These are phyloP conservation scores for Coemansia pectinata DNA, from an alignment of 192 early-diverging fungal genomes.

Conservation along the genomic window DNA sequence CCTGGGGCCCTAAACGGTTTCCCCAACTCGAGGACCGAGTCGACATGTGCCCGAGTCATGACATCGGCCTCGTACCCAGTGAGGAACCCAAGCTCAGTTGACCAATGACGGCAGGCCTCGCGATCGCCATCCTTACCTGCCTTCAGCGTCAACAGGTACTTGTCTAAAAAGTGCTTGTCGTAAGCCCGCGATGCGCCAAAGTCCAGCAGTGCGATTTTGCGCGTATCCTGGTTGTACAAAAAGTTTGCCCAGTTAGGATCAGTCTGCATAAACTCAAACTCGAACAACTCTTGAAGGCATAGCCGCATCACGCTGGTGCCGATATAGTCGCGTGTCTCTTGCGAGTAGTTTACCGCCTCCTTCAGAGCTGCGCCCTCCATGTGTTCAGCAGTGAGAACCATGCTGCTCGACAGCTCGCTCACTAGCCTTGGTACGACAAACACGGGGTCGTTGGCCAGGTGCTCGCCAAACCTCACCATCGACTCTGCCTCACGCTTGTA, in stretches of 20 bases:
- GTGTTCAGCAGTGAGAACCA: conserved; percentile 80
- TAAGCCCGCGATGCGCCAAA: conserved; percentile 93
- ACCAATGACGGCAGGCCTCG: conserved; percentile 74
- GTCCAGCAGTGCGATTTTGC: conserved; percentile 85
- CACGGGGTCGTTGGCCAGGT: conserved; percentile 62
- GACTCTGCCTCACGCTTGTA: conserved; percentile 83
- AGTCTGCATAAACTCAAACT: conserved; percentile 97
- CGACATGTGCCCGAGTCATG: conserved; percentile 86
- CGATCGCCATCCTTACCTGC: conserved; percentile 73
- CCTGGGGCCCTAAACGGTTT: conserved; percentile 71
- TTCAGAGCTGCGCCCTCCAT: conserved; percentile 74
- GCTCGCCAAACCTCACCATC: conserved; percentile 65
- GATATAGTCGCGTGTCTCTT: conserved; percentile 64
- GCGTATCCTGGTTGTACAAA: conserved; percentile 70
- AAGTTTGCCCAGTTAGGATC: conserved; percentile 99
- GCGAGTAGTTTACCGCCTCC: conserved; percentile 58
- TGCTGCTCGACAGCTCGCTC: conserved; percentile 63
- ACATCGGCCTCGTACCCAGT: conserved; percentile 90
- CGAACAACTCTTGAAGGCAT: conserved; percentile 87
- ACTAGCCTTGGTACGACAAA: conserved; percentile 77
- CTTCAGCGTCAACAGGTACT: conserved; percentile 74
- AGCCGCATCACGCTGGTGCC: conserved; percentile 75
- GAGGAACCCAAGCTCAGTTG: conserved; percentile 82
- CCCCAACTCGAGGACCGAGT: conserved; percentile 83
- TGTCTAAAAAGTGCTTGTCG: conserved; percentile 67